Base-by-base conservation (phyloP, 441 rosid species). In the Viola pubescens region DNA sequence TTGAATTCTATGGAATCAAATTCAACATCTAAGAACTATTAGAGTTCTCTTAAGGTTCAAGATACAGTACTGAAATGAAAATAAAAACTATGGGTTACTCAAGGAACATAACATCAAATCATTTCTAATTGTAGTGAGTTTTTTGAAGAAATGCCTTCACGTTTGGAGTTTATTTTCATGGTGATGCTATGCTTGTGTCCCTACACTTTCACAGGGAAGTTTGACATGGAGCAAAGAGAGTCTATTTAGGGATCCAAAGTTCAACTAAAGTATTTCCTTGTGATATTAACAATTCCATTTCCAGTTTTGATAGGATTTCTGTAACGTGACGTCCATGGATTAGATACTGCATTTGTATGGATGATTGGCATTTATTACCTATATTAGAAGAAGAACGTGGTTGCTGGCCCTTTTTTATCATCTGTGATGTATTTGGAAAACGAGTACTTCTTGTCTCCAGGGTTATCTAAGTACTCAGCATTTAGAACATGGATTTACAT, bases 1-100 rank as follows among this genome's bases (percentile, higher is more conserved):
- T 4, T 64, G 2, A 40, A 19, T 63, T 60, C 3, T 48, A 40
- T 41, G 11, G 12, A 47, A 40, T 56, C 54, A 48, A 19, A 55
- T 56, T n/a, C 54, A 11, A n/a, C 9, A 12, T 14, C 54, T 10
- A 10, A 47, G 47, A 54, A 4, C 49, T 48, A 9, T 48, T 47
- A 11, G 34, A 43, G 50, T 44, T 52, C 51, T 48, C 26, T 19
- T 19, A 19, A 19, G 26, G 26, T 19, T 19, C 26, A 6, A n/a
- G 48, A 39, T 42, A 43, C 16, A 37, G 37, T 1, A 44, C 4
- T 10, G 3, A 9, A 6, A 4, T 6, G 52, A 7, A 14, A 53
- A 16, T 14, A 47, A 7, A 14, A 16, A 10, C 4, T n/a, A 14
- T 14, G 48, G 7, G 13, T 39, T 9, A 47, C 7, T 9, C 8